Base-by-base conservation (phyloP, 164 flowering plant species). In the Cinnamomum chago region DNA sequence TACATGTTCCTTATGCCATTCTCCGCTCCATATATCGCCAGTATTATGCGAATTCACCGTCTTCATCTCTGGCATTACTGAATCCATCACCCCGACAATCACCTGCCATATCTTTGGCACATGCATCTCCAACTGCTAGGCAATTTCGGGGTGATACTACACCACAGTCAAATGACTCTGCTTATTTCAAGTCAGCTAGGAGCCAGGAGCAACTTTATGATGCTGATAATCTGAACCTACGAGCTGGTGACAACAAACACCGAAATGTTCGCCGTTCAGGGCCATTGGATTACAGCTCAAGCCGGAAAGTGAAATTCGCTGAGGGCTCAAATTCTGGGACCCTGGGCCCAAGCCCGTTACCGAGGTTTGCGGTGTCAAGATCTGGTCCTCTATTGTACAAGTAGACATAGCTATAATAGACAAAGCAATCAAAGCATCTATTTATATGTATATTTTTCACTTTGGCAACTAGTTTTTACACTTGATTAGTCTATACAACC, bases 361-460 rank as follows among this genome's bases (percentile, higher is more conserved):
- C 98, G 10, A 90, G 97, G 83, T 95, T 92, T 80, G 95, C 95
- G 1, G 97, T 90, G 22, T 96, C 99, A 17, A 91, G 99, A 60
- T 96, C 99, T 60, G 99, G 99, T 73, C 99, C 99, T 20, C 73
- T 96, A 74, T 82, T 83, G 13, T 91, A 94, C 82, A 94, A 90
- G 86, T 90, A 86, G 81, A 74, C 47, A 40, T 40, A 40, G 47
- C 10, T 40, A 40, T 40, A 40, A 9, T 40, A 40, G 47, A 35
- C 47, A 35, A 7, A 35, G 7, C 47, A 35, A 40, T 40, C 2
- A 3, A 30, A 30, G 35, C 35, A 30, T 30, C 35, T 30, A 30
- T 30, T 30, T 30, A 30, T 30, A 3, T 30, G 35, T 30, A 30
- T 30, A 30, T 30, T 30, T 30, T 30, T 4, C 35, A 5, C 5